A percentile compares a stretch with the other conserved stretches of the same genome.
These are phyloP conservation scores for Camellia japonica DNA, from an alignment of 148 eudicot genomes.

Conservation along the genomic window DNA sequence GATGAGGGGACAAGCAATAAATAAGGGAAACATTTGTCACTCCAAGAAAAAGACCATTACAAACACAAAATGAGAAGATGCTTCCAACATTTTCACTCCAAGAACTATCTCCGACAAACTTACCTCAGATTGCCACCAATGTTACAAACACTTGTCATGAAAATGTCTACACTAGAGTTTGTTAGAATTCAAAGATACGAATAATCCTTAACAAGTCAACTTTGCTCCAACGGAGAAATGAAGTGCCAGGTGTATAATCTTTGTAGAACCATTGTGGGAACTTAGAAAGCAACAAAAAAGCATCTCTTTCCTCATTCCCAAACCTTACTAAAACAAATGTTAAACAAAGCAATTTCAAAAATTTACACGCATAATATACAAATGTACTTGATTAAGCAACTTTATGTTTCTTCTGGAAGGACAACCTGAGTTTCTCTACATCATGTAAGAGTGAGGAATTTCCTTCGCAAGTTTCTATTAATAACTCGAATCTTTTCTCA, in stretches of 20 bases:
- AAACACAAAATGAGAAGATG: background rate
- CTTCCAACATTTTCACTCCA: background rate
- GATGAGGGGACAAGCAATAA: no score
- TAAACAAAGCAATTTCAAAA: background rate
- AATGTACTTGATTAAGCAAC: background rate
- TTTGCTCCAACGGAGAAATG: background rate
- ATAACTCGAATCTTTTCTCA: constrained; percentile 34
- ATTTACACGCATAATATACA: background rate
- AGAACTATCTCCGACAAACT: no score
- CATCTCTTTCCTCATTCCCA: background rate
- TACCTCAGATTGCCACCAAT: background rate
- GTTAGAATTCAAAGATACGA: no score
- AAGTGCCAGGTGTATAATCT: background rate
- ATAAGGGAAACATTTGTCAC: no score
- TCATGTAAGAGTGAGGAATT: constrained; percentile 48
- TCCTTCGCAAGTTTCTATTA: constrained; percentile 62
- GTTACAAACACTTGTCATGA: background rate
- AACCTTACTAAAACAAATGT: background rate
- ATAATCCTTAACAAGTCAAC: background rate
- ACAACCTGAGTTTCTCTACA: constrained; percentile 48
- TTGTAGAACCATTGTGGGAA: background rate
- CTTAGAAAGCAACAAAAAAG: background rate
- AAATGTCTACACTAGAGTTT: background rate
- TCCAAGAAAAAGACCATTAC: background rate
- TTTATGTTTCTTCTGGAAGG: constrained; percentile 2